A percentile compares a stretch with the other conserved stretches of the same genome.
Evolutionary conservation across 164 flowering plant species (phyloP).

Genomic region (Cinnamomum chago): DNA sequence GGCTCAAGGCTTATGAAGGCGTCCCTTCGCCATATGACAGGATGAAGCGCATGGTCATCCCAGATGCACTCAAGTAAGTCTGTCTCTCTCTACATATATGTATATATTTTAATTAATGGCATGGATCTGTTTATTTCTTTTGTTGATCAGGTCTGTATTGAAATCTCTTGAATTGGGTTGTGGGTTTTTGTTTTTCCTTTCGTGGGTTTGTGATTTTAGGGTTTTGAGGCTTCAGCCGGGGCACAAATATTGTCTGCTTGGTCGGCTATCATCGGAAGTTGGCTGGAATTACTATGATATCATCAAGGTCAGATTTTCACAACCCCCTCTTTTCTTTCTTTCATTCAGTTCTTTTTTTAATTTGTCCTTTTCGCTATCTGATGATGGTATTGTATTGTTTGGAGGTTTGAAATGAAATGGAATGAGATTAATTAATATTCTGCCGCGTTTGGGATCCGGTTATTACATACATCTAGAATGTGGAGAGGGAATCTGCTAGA

Average conservation of each 20-base stretch:
- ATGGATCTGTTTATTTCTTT: not conserved
- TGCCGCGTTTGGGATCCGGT: too few relatives aligned
- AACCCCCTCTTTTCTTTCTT: too few relatives aligned
- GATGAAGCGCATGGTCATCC: conserved; percentile 82
- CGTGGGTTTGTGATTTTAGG: conserved; percentile 28
- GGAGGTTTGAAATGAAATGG: not conserved
- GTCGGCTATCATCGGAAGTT: conserved; percentile 69
- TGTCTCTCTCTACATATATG: too few relatives aligned
- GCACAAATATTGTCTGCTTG: conserved; percentile 83
- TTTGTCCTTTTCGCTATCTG: not conserved
- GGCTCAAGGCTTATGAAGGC: conserved; percentile 83
- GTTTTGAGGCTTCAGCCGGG: conserved; percentile 92
- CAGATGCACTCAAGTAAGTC: conserved; percentile 87
- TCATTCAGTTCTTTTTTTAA: not conserved
- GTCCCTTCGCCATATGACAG: conserved; percentile 83
- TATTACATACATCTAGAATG: too few relatives aligned
- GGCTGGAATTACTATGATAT: conserved; percentile 90
- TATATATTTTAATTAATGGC: not conserved
- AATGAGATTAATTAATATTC: too few relatives aligned
- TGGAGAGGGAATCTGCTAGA: too few relatives aligned
- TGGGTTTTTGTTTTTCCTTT: not conserved
- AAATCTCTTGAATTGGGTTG: not conserved
- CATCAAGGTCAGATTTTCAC: conserved; percentile 46
- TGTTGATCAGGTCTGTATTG: too few relatives aligned
- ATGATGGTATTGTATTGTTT: not conserved